A percentile compares a stretch with the other conserved stretches of the same genome.
phyloP scores from a whole-genome alignment of 2,329 filamentous ascomycete species.

The Monilinia vaccinii-corymbosi region DNA sequence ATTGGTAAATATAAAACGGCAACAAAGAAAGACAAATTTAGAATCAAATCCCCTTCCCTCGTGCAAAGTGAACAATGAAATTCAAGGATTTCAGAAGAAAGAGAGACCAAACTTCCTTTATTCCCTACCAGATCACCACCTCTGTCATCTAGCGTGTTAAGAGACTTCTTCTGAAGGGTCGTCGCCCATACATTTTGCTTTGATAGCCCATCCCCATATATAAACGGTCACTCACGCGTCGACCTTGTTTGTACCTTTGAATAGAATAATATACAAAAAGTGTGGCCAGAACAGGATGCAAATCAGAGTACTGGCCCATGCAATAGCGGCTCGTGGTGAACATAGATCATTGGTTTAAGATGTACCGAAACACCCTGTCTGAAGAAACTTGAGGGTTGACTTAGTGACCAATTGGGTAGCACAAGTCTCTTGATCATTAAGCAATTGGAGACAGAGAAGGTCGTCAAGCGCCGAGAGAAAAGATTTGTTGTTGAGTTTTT shows the following conservation, averaged over 20 bases:
- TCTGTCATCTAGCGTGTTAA: constrained; percentile 15
- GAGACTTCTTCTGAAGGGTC: not conserved
- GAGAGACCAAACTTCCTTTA: constrained; percentile 11
- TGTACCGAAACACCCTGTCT: not conserved
- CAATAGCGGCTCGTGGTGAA: constrained; percentile 12
- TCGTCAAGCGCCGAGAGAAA: constrained; percentile 18
- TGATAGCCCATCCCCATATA: not conserved
- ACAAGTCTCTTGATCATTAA: constrained; percentile 15
- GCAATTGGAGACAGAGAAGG: constrained; percentile 20
- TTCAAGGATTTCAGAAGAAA: constrained; percentile 22
- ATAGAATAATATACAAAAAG: constrained; percentile 18
- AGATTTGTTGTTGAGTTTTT: constrained; percentile 2
- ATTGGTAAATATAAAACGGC: not conserved
- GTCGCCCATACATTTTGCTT: not conserved
- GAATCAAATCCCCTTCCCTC: not conserved
- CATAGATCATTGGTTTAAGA: not conserved
- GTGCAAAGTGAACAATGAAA: constrained; percentile 1
- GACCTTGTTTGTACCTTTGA: constrained; percentile 27
- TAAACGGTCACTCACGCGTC: constrained; percentile 13
- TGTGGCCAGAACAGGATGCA: constrained; percentile 15
- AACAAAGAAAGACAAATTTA: constrained; percentile 6
- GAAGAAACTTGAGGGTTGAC: not conserved
- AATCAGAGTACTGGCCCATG: constrained; percentile 14
- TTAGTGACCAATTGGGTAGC: constrained; percentile 12
- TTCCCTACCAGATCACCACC: constrained; percentile 13